A percentile compares a stretch with the other conserved stretches of the same genome.
Conservation (phyloP, 2,329 filamentous ascomycete species). For the Paecilomyces variotii region DNA sequence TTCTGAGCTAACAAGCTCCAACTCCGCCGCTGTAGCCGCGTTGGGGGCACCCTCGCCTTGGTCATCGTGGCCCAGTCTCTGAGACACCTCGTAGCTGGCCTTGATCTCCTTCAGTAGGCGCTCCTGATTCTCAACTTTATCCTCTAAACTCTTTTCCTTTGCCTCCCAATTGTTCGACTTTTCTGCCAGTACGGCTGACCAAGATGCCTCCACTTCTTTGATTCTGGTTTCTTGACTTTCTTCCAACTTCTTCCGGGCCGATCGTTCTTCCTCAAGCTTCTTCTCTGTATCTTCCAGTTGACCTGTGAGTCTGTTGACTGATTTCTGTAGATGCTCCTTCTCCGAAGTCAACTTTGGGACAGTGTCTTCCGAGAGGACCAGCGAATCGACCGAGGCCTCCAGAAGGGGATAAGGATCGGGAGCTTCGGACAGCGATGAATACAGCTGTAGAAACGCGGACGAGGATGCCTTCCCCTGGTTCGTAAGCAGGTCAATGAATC, state of each 20-base stretch:
- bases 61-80: conserved; percentile 70
- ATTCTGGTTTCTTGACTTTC: conserved; percentile 68
- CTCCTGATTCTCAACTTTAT: conserved; percentile 92
- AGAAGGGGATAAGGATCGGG: conserved; percentile 94
- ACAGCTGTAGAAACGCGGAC: conserved; percentile 84
- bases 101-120: conserved; percentile 88
- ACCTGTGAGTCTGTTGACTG: conserved; percentile 62
- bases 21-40: conserved; percentile 74
- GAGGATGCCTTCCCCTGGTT: conserved; percentile 94
- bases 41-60: conserved; percentile 53
- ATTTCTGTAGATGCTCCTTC: conserved; percentile 77
- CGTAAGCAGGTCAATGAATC: conserved; percentile 91
- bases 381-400: conserved; percentile 90
- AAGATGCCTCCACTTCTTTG: conserved; percentile 83
- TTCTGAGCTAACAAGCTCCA: conserved; percentile 89
- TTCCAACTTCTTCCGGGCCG: conserved; percentile 65
- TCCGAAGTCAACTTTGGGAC: conserved; percentile 83
- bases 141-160: conserved; percentile 82
- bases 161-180: conserved; percentile 95
- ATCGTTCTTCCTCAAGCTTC: conserved; percentile 69
- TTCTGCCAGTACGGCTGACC: conserved; percentile 82
- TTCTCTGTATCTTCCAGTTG: conserved; percentile 79
- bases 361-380: conserved; percentile 86
- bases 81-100: conserved; percentile 92
- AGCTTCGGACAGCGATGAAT: conserved; percentile 87